A percentile compares a stretch with the other conserved stretches of the same genome.
These are phyloP conservation scores for Fusarium verticillioides DNA, from an alignment of 2,329 filamentous ascomycete species.

Conservation along the genomic window DNA sequence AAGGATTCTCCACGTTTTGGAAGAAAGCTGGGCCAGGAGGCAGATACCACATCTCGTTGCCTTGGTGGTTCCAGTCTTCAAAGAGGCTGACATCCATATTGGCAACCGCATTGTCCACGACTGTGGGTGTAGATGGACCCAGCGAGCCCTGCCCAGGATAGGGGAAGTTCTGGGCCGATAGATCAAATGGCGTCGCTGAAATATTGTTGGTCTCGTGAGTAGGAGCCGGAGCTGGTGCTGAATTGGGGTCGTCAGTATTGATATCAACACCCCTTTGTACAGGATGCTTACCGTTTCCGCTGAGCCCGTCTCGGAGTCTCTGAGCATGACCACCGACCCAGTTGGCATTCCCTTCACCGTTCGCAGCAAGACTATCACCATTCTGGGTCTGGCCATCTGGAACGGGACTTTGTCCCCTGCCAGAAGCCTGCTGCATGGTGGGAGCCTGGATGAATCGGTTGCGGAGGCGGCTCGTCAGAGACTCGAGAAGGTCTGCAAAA, in stretches of 20 bases:
- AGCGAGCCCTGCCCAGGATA: conserved; percentile 63
- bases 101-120: conserved; percentile 45
- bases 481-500: conserved; percentile 85
- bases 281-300: conserved; percentile 50
- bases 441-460: conserved; percentile 78
- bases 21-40: conserved; percentile 72
- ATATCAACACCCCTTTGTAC: neutral
- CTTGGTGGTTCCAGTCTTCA: conserved; percentile 65
- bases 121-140: conserved; percentile 61
- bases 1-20: conserved; percentile 70
- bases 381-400: conserved; percentile 45
- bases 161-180: conserved; percentile 65
- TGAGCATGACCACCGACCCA: conserved; percentile 54
- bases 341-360: conserved; percentile 39
- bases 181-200: conserved; percentile 72
- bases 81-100: conserved; percentile 57
- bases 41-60: conserved; percentile 74
- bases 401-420: conserved; percentile 56
- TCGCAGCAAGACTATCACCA: conserved; percentile 41
- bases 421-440: conserved; percentile 55
- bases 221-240: conserved; percentile 52
- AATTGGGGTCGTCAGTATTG: conserved; percentile 16
- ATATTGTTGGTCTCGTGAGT: conserved; percentile 61
- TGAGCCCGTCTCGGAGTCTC: conserved; percentile 55
- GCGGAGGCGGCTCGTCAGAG: conserved; percentile 77